Conservation (phyloP, 441 rosid genomes). For the Corymbia calophylla region DNA sequence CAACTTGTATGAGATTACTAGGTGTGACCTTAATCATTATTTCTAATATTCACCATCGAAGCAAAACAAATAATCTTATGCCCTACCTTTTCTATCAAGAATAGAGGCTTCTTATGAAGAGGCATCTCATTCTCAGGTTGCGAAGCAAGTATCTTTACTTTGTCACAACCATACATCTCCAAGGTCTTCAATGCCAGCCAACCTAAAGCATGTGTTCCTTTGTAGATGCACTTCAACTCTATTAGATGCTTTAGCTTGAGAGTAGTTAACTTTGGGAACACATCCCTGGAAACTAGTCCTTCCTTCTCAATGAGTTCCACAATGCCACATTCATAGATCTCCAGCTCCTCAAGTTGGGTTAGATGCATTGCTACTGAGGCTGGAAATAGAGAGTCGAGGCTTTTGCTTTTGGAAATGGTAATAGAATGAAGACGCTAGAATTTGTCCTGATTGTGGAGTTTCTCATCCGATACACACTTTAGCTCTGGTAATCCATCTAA, state of each 20-base stretch:
- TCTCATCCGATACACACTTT: neutral
- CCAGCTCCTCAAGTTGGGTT: neutral
- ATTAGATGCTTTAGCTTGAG: fast-evolving
- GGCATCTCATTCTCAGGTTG: neutral
- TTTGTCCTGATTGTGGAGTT: neutral
- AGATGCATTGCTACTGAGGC: neutral
- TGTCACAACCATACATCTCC: neutral
- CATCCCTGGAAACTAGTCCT: fast-evolving
- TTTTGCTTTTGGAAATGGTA: fast-evolving
- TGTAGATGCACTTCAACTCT: neutral
- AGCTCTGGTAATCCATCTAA: neutral
- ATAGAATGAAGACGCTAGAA: fast-evolving
- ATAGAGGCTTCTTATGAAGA: fast-evolving
- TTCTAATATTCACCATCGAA: too few relatives aligned
- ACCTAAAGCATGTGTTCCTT: fast-evolving
- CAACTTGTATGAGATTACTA: neutral
- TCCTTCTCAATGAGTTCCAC: neutral
- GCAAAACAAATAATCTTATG: neutral
- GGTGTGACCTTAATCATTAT: neutral
- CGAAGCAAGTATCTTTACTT: neutral
- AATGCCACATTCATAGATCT: fast-evolving
- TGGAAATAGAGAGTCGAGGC: neutral
- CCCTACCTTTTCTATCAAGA: neutral
- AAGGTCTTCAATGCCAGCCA: neutral
- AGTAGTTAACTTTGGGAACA: neutral